These are phyloP conservation scores for Solanum boliviense DNA, from an alignment of 257 asterid genomes.

Conservation along the genomic window DNA sequence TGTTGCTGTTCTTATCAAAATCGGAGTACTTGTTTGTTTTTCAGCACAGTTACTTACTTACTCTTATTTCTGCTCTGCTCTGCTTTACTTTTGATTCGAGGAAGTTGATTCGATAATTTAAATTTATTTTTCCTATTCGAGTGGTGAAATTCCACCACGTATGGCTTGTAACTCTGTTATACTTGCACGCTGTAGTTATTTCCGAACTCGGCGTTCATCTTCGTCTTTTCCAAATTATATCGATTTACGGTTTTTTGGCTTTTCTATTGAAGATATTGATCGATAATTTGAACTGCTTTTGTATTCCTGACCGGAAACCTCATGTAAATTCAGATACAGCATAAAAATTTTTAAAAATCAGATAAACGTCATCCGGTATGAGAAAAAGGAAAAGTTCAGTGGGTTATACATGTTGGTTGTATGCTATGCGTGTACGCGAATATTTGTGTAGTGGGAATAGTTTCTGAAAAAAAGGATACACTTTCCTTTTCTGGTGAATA, in stretches of 20 bases:
- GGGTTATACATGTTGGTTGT: not conserved
- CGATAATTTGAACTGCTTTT: not conserved
- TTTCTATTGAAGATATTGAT: not conserved
- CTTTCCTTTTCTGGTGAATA: not conserved
- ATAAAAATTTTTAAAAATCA: not conserved
- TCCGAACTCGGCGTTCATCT: not conserved
- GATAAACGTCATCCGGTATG: not conserved
- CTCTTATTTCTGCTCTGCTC: not conserved
- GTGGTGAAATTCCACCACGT: not conserved
- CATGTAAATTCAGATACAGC: not conserved
- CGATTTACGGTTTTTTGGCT: not conserved
- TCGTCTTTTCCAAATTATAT: not conserved
- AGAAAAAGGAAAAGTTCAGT: not conserved
- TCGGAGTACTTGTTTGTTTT: not conserved
- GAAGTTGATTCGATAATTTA: not conserved
- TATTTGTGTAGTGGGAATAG: not conserved
- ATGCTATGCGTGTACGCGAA: not conserved
- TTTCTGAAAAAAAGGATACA: not conserved
- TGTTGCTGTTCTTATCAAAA: not conserved
- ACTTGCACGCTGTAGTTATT: not conserved
- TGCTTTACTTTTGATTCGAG: not conserved
- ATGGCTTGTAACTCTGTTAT: not conserved
- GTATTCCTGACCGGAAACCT: not conserved
- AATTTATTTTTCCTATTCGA: not conserved
- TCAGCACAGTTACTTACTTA: not conserved